Evolutionary conservation across 768 basidiomycete species (phyloP).

Genomic region (Suillus tomentosus): DNA sequence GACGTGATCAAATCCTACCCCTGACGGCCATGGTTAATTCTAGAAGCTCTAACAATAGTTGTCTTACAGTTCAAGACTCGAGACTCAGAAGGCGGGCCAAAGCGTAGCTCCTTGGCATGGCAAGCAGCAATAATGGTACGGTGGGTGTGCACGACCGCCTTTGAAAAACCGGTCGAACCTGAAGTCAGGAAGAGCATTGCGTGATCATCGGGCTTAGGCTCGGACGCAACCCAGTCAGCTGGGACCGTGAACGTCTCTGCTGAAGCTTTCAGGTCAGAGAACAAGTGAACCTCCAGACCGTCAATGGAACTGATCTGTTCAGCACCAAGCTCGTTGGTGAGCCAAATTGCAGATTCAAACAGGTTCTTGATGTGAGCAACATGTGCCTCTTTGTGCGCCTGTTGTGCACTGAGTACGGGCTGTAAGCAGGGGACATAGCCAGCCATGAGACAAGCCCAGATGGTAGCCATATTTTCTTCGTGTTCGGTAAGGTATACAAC

Average conservation of each 20-base stretch:
- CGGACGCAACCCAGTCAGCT: slow-evolving; percentile 21
- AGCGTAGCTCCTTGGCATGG: slow-evolving; percentile 36
- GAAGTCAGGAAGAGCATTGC: slow-evolving; percentile 42
- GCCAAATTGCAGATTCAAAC: slow-evolving; percentile 32
- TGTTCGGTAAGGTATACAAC: slow-evolving; percentile 34
- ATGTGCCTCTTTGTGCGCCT: slow-evolving; percentile 32
- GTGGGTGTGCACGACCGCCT: slow-evolving; percentile 43
- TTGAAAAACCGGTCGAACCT: slow-evolving; percentile 47
- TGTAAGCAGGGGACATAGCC: slow-evolving; percentile 36
- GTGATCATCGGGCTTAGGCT: slow-evolving; percentile 28
- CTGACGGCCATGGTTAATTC: slow-evolving; percentile 14
- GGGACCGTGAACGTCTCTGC: slow-evolving; percentile 12
- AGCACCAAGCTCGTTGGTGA: slow-evolving; percentile 31
- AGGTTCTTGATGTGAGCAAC: slow-evolving; percentile 32
- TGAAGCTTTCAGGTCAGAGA: slow-evolving; percentile 24
- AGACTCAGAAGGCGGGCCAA: slow-evolving; percentile 33
- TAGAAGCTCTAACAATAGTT: neutral
- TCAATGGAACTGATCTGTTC: slow-evolving; percentile 26
- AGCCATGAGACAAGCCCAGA: slow-evolving; percentile 35
- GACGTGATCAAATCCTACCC: slow-evolving; percentile 50
- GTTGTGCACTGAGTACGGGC: slow-evolving; percentile 35
- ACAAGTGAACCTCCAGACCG: slow-evolving; percentile 27
- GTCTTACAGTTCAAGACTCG: slow-evolving; percentile 43
- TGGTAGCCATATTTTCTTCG: slow-evolving; percentile 34
- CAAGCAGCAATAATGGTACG: slow-evolving; percentile 38